Base-by-base conservation (phyloP, 176 grass and related monocot genomes). In the sorghum (Sorghum bicolor) region DNA sequence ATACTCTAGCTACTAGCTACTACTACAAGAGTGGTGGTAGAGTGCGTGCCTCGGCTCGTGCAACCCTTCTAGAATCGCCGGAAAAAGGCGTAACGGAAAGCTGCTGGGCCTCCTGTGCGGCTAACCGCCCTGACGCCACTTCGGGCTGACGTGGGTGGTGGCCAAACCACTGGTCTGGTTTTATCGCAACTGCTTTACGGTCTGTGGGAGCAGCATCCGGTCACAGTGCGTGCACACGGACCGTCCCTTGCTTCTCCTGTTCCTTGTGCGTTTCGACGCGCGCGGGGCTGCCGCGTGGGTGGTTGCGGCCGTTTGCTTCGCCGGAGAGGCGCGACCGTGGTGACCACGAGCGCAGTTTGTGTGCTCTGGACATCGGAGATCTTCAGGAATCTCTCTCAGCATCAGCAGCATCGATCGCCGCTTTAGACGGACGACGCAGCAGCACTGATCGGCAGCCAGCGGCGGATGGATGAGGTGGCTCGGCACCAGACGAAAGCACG, bases 51-150 rank as follows among this genome's bases (percentile, higher is more conserved):
- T 43, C 38, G 11, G n/a, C 30, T n/a, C 3, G 19, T 34, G 24
- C 75, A 36, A 78, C 64, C 64, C 57, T 90, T 90, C 78, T 78
- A 82, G 79, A 78, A 75, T 30, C 73, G 32, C 71, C 22, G 25
- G 17, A 50, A 89, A 81, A 85, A 57, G 78, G 64, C 53, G 6
- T 57, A 85, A 53, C 77, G 63, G 44, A 85, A 69, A 81, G 77
- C 71, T 52, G 5, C 32, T 1, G 25, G 3, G 8, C 22, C 76
- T 74, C n/a, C 31, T 12, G 39, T 68, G 63, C 24, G 43, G 44
- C 22, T 37, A 80, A 76, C 40, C 63, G 77, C 62, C 64, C 61
- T 0, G 34, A 68, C 45, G 17, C 66, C 61, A 67, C 16, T 50
- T 7, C 39, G 3, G 8, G 19, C 45, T 64, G 70, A 75, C 30